Evolutionary conservation across 2,329 filamentous ascomycete species (phyloP).

Genomic region (Curvularia verruculosa): DNA sequence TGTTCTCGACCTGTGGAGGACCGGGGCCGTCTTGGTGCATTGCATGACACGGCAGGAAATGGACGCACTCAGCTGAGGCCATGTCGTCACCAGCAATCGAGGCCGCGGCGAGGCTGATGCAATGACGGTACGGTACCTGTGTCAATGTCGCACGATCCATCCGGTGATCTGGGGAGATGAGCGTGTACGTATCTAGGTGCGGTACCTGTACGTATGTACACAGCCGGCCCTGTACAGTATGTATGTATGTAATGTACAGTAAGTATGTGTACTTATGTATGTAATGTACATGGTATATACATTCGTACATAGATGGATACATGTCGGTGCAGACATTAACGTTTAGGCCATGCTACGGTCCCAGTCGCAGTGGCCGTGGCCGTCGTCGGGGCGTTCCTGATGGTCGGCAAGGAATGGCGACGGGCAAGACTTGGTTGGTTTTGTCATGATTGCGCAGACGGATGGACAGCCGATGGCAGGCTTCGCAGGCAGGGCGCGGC

Average conservation of each 20-base stretch:
- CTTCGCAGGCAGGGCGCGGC: conserved; percentile 12
- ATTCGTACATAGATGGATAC: no score
- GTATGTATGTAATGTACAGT: no score
- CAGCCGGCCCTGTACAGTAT: not conserved
- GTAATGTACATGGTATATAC: no score
- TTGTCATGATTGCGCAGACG: conserved; percentile 30
- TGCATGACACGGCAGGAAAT: conserved; percentile 26
- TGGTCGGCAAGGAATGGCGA: conserved; percentile 22
- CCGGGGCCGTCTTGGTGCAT: conserved; percentile 8
- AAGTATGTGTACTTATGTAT: no score
- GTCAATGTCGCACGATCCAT: conserved; percentile 22
- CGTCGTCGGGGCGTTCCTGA: conserved; percentile 15
- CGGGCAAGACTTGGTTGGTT: conserved; percentile 20
- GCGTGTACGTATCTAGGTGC: no score
- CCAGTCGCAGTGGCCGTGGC: no score
- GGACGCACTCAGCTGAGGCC: conserved; percentile 16
- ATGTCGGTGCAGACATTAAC: not conserved
- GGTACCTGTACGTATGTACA: not conserved
- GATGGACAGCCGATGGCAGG: not conserved
- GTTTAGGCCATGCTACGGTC: not conserved
- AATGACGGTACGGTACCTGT: conserved; percentile 9
- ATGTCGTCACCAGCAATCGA: conserved; percentile 24
- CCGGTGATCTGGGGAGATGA: conserved; percentile 4
- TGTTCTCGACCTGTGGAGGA: conserved; percentile 25
- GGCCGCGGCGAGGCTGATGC: conserved; percentile 18